Evolutionary conservation across 2,329 filamentous ascomycete species (phyloP).

Genomic region (Botrytis galanthina): DNA sequence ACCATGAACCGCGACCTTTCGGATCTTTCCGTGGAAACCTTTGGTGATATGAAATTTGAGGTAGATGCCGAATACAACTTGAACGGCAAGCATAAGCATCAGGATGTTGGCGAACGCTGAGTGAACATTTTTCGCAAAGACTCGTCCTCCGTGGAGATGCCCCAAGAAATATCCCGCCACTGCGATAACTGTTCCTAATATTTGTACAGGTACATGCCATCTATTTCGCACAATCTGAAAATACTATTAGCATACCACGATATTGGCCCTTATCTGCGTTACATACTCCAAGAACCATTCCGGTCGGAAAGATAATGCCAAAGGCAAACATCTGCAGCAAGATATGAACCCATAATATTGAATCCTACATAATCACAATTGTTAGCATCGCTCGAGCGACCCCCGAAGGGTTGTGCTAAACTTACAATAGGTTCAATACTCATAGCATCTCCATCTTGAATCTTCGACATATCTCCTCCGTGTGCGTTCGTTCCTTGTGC

Average conservation of each 20-base stretch:
- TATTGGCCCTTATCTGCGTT: neutral
- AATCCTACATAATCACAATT: constrained; percentile 53
- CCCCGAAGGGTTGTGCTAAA: constrained; percentile 2
- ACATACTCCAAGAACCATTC: constrained; percentile 90
- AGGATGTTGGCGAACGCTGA: constrained; percentile 74
- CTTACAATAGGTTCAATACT: constrained; percentile 73
- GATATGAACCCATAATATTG: constrained; percentile 91
- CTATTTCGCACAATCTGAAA: constrained; percentile 77
- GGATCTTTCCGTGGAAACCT: constrained; percentile 76
- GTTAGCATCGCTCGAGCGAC: constrained; percentile 38
- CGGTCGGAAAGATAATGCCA: constrained; percentile 87
- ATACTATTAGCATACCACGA: constrained; percentile 12
- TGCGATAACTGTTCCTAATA: constrained; percentile 70
- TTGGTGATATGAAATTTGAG: constrained; percentile 85
- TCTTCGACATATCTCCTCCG: constrained; percentile 51
- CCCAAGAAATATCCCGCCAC: constrained; percentile 87
- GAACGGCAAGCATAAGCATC: constrained; percentile 74
- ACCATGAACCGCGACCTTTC: constrained; percentile 65
- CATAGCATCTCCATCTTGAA: constrained; percentile 67
- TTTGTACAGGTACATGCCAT: constrained; percentile 92
- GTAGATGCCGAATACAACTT: constrained; percentile 80
- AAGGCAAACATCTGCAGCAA: constrained; percentile 82
- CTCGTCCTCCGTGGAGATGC: constrained; percentile 83
- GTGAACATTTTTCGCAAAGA: constrained; percentile 82
- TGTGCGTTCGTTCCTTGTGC: constrained; percentile 31